These are phyloP conservation scores for Alternaria tenuissima DNA, from an alignment of 2,329 filamentous ascomycete species.

Conservation along the genomic window DNA sequence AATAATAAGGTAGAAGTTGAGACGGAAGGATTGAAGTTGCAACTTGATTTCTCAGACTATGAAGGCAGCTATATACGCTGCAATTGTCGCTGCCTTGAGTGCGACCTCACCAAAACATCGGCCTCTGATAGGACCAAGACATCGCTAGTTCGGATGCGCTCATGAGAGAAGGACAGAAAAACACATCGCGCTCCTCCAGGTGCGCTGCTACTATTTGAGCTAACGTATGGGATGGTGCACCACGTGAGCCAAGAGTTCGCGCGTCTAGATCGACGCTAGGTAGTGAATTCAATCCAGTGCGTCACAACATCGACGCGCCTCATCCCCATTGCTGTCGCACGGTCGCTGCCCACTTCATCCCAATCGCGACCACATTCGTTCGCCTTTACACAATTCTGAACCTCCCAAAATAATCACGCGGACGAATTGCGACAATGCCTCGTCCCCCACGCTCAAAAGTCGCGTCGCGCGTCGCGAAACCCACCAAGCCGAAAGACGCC, in stretches of 20 bases:
- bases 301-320: constrained; percentile 25
- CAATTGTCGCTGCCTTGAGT: constrained; percentile 13
- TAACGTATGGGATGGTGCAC: background rate
- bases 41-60: background rate
- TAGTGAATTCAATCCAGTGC: constrained; percentile 23
- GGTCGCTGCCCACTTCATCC: constrained; percentile 8
- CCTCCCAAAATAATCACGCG: background rate
- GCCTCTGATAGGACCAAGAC: background rate
- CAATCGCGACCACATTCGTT: constrained; percentile 12
- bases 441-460: constrained; percentile 49
- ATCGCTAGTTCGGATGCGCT: background rate
- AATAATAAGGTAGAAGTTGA: constrained; percentile 5
- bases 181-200: background rate
- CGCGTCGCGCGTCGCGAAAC: constrained; percentile 46
- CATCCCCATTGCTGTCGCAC: constrained; percentile 15
- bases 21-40: background rate
- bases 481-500: constrained; percentile 28
- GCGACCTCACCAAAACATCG: background rate
- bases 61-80: constrained; percentile 3
- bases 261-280: constrained; percentile 19
- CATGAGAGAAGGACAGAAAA: background rate
- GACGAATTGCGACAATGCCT: constrained; percentile 39
- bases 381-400: constrained; percentile 9
- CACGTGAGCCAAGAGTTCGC: constrained; percentile 22
- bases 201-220: background rate